A percentile compares a stretch with the other conserved stretches of the same genome.
These are phyloP conservation scores for Bretziella fagacearum DNA, from an alignment of 2,329 filamentous ascomycete genomes.

Conservation along the genomic window DNA sequence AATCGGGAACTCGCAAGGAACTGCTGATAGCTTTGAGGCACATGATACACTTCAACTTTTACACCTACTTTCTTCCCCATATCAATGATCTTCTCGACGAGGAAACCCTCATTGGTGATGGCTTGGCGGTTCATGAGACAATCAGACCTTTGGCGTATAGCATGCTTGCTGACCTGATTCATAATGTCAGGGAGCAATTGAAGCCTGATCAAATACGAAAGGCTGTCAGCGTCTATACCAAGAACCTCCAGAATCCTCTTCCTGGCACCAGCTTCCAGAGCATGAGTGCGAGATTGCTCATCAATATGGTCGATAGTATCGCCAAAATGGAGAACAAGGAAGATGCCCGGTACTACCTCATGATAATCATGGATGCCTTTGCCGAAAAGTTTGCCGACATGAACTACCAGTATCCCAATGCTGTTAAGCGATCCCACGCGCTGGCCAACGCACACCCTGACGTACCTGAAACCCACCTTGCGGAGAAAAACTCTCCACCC, in stretches of 20 bases:
- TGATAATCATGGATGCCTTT: slow-evolving; percentile 95
- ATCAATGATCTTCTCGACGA: slow-evolving; percentile 93
- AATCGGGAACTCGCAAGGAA: slow-evolving; percentile 85
- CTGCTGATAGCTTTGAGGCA: slow-evolving; percentile 90
- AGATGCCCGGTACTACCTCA: slow-evolving; percentile 84
- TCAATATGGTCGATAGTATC: slow-evolving; percentile 98
- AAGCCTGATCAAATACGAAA: slow-evolving; percentile 81
- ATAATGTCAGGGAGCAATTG: slow-evolving; percentile 85
- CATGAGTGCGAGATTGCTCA: slow-evolving; percentile 91
- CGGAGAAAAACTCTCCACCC: slow-evolving; percentile 61
- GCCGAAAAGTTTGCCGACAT: slow-evolving; percentile 96
- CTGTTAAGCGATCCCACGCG: slow-evolving; percentile 69
- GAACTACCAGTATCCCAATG: slow-evolving; percentile 91
- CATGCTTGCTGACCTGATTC: slow-evolving; percentile 95
- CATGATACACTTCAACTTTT: slow-evolving; percentile 98
- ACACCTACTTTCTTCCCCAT: slow-evolving; percentile 83
- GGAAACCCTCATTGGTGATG: slow-evolving; percentile 84
- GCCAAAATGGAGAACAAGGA: slow-evolving; percentile 84
- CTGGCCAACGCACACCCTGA: slow-evolving; percentile 34
- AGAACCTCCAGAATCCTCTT: slow-evolving; percentile 86
- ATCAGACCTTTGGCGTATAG: slow-evolving; percentile 93
- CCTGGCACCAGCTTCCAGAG: slow-evolving; percentile 98
- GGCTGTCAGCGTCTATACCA: slow-evolving; percentile 93
- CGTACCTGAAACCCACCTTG: slow-evolving; percentile 66
- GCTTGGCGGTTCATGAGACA: slow-evolving; percentile 88